Base-by-base conservation (phyloP, 306 rosid species). In the Glycine soja region DNA sequence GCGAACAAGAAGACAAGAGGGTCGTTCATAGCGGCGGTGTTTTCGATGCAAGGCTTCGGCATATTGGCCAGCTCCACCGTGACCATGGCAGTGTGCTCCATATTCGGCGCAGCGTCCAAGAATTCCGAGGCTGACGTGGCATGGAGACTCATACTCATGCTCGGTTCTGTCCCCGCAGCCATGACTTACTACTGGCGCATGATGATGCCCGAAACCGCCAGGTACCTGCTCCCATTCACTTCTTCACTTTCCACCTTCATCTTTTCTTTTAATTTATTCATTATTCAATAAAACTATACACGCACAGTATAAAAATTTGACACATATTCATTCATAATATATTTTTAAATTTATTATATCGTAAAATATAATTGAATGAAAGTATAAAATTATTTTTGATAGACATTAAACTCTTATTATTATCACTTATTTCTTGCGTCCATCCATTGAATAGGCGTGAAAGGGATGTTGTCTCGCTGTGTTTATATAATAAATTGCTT, bases 201-300 rank as follows among this genome's bases (percentile, higher is more conserved):
- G 97, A 85, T 86, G 89, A 89, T 93, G 93, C 97, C 97, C 0
- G 97, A 91, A 85, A 93, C 97, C 74, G 97, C 97, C 76, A 93
- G 97, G 97, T 93, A 83, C 13, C 16, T 30, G 0, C 46, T 10
- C 48, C 61, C 34, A 5, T 36, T 50, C 10, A 59, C 82, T 7
- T 52, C 16, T 38, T 57, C 0, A 13, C 43, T 48, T 61, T 73
- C 4, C 3, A 12, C 4, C 2, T 63, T 34, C 1, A 34, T 1
- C 13, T 13, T 61, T 10, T 15, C 16, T 2, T 24, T 24, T 24
- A 24, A 24, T n/a, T n/a, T n/a, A n/a, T n/a, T n/a, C n/a, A n/a
- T n/a, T n/a, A n/a, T n/a, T n/a, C n/a, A n/a, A n/a, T n/a, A n/a
- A n/a, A n/a, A n/a, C n/a, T n/a, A n/a, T n/a, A n/a, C n/a, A n/a